These are phyloP conservation scores for Chrysosporium queenslandicum DNA, from an alignment of 2,329 filamentous ascomycete genomes.

Conservation along the genomic window DNA sequence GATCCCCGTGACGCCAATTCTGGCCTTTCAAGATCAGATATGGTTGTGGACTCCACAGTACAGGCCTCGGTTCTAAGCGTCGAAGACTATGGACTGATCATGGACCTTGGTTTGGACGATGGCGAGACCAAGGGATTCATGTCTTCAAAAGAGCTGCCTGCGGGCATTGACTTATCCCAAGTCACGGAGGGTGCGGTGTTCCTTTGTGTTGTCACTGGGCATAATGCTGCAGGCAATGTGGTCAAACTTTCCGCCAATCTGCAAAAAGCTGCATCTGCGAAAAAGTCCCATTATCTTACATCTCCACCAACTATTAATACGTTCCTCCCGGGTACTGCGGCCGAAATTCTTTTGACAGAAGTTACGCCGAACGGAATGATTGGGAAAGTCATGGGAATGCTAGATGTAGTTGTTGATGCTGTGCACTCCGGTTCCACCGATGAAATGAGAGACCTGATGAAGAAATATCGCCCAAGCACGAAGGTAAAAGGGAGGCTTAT, in stretches of 20 bases:
- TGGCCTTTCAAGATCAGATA: constrained; percentile 59
- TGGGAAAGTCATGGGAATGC: constrained; percentile 83
- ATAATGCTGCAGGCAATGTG: constrained; percentile 68
- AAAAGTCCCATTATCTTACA: constrained; percentile 55
- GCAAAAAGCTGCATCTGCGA: constrained; percentile 57
- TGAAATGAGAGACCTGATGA: constrained; percentile 58
- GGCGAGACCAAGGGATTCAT: constrained; percentile 64
- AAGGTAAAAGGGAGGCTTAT: constrained; percentile 80
- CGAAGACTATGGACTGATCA: constrained; percentile 91
- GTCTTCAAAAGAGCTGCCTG: constrained; percentile 68
- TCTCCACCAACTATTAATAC: constrained; percentile 79
- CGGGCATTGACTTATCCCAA: constrained; percentile 52
- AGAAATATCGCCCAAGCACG: constrained; percentile 70
- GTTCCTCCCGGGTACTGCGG: constrained; percentile 83
- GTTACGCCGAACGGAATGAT: constrained; percentile 62
- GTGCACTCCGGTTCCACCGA: constrained; percentile 75
- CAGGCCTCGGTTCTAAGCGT: constrained; percentile 84
- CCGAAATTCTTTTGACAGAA: constrained; percentile 73
- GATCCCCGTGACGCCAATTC: constrained; percentile 69
- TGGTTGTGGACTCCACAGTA: constrained; percentile 65
- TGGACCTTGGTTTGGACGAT: constrained; percentile 73
- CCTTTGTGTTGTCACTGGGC: constrained; percentile 67
- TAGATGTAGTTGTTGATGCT: constrained; percentile 83
- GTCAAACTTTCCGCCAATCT: constrained; percentile 72
- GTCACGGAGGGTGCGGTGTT: constrained; percentile 77